A percentile compares a stretch with the other conserved stretches of the same genome.
Evolutionary conservation across 1,139 yeast genomes (phyloP).

Genomic region (Suhomyces anneliseae): DNA sequence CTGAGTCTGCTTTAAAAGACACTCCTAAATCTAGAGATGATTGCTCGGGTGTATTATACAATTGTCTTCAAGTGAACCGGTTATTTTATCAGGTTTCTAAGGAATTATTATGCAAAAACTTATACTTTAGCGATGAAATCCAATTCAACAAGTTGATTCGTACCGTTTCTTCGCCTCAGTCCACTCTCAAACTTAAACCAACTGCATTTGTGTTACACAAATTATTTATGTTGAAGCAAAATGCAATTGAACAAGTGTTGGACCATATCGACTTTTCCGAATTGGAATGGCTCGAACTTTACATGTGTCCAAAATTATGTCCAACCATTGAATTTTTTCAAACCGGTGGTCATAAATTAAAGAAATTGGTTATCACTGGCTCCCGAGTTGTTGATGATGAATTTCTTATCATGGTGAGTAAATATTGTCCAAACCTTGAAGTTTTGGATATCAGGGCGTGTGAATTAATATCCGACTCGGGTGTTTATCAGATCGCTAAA

Average conservation of each 20-base stretch:
- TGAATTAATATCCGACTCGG: slow-evolving; percentile 72
- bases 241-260: slow-evolving; percentile 23
- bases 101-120: slow-evolving; percentile 53
- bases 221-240: slow-evolving; percentile 33
- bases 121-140: slow-evolving; percentile 53
- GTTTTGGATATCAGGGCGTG: slow-evolving; percentile 83
- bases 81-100: slow-evolving; percentile 60
- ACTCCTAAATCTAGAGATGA: slow-evolving; percentile 9
- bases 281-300: slow-evolving; percentile 71
- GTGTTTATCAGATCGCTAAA: slow-evolving; percentile 64
- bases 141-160: slow-evolving; percentile 48
- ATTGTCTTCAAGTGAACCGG: slow-evolving; percentile 67
- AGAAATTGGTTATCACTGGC: slow-evolving; percentile 73
- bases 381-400: slow-evolving; percentile 63
- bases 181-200: slow-evolving; percentile 24
- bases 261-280: slow-evolving; percentile 41
- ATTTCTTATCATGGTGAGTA: slow-evolving; percentile 52
- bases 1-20: slow-evolving; percentile 48
- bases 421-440: slow-evolving; percentile 58
- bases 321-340: slow-evolving; percentile 54
- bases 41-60: slow-evolving; percentile 33
- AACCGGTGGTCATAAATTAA: slow-evolving; percentile 35
- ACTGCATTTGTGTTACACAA: slow-evolving; percentile 37
- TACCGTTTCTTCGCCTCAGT: slow-evolving; percentile 3
- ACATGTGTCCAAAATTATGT: slow-evolving; percentile 72